Base-by-base conservation (phyloP, 1,284 basidiomycete species). In the Porodaedalea pini region DNA sequence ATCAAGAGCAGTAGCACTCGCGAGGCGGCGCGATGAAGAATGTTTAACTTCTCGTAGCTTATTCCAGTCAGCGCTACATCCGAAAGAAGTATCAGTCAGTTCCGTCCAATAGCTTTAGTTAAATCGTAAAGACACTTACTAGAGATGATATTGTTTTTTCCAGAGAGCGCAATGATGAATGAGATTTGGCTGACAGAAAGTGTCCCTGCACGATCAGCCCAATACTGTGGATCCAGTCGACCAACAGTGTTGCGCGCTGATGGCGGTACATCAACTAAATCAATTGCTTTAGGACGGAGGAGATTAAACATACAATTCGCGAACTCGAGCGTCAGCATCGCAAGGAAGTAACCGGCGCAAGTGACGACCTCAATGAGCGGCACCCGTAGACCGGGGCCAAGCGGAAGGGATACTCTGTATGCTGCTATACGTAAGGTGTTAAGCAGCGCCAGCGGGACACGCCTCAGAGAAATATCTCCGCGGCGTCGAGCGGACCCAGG, bases 131-230 rank as follows among this genome's bases (percentile, higher is more conserved):
- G 11, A 49, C 27, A 23, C 27, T 21, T n/a, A 73, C 73, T 68
- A 13, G 76, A 77, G 11, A 79, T 71, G 43, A 77, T 59, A 60
- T 78, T 79, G 66, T 79, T 78, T 65, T 76, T 77, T 2, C 73
- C 73, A 0, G 76, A 76, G 19, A 79, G 66, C 4, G 73, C 75
- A 25, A 78, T 72, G 44, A 78, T 72, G 52, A 79, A 67, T 2
- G 75, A 70, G 2, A 78, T 66, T 58, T 79, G 77, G 41, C 70
- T 72, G 6, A 71, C 69, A 6, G 73, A 73, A 21, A 76, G 60
- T 60, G 71, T 70, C 0, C 69, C 75, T 6, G 75, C 70, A 53
- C 74, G 69, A 47, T 75, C 70, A 5, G 58, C 54, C 53, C 54
- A 60, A 37, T 49, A 54, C 11, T 29, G 19, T 1, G 53, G 34